phyloP scores from a whole-genome alignment of 768 basidiomycete genomes.

The Hemileccinum impolitum region DNA sequence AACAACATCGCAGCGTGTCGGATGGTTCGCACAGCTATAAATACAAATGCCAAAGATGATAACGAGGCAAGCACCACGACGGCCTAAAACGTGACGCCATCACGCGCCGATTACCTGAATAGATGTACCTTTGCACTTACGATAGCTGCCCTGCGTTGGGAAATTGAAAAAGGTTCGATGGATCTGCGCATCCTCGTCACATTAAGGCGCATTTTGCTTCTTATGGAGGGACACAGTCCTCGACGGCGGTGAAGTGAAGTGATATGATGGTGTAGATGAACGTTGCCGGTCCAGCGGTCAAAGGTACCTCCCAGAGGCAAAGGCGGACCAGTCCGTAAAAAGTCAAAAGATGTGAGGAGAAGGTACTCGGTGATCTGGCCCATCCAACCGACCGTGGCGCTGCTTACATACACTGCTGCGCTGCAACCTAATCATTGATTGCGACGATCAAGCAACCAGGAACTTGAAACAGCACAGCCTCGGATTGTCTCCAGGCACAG shows the following conservation, averaged over 20 bases:
- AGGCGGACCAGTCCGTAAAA: conserved; percentile 35
- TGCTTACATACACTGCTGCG: no score
- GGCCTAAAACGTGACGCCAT: conserved; percentile 25
- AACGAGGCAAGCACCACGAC: conserved; percentile 53
- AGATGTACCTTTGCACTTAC: conserved; percentile 15
- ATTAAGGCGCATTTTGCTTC: conserved; percentile 1
- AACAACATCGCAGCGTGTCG: conserved; percentile 43
- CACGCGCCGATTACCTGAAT: neutral
- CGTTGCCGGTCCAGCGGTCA: conserved; percentile 22
- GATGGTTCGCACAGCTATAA: conserved; percentile 45
- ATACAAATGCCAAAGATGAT: conserved; percentile 50
- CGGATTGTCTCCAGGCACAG: neutral
- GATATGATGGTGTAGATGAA: neutral
- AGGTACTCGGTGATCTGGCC: no score
- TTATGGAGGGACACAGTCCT: neutral
- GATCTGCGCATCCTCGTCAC: conserved; percentile 1
- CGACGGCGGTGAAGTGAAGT: neutral
- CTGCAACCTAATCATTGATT: neutral
- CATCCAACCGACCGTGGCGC: no score
- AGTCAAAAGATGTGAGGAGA: conserved; percentile 21
- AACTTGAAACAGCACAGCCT: conserved; percentile 5
- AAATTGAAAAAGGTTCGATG: conserved; percentile 11
- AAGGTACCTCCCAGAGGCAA: conserved; percentile 30
- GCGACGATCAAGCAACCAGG: conserved; percentile 18
- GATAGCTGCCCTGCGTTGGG: conserved; percentile 12